Evolutionary conservation across 2,329 filamentous ascomycete genomes (phyloP), one percentile per base, ranked within the genome.

Genomic region (Seiridium cupressi): DNA sequence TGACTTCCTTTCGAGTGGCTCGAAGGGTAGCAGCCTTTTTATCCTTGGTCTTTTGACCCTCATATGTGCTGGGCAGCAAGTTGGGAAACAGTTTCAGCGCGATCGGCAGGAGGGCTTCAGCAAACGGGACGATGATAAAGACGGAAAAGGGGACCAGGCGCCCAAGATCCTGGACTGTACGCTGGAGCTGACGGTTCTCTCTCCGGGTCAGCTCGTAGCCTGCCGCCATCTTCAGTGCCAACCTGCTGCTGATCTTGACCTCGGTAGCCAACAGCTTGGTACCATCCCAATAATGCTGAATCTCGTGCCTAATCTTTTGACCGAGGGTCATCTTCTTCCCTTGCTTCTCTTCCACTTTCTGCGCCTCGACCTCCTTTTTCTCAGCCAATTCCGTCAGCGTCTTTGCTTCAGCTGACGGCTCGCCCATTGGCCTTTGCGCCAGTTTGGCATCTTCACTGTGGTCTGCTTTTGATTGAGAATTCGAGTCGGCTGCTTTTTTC

Each of bases 51-150:
- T 91, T 92, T 73, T 96, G 90, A 36, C 87, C 93, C 77, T 99
- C 95, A 74, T 96, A 99, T 34, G 95, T 99, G 81, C 93, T 97
- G 54, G 95, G 95, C 57, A 99, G 88, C 77, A 99, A 84, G 77
- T 98, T 98, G 74, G 95, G 95, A 86, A 99, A 99, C 51, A 99
- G 80, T 78, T 91, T 96, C 55, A 99, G 84, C 6, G 94, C 95
- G 51, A 99, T 83, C 1, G 95, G 95, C 31, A 98, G 86, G 49
- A 99, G 84, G 42, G 97, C 82, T 79, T 99, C 95, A 61, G 93
- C 95, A 66, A 99, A 96, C 1, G 95, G 95, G 44, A 99, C 93
- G 66, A 99, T 94, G 69, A 99, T 85, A 76, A 99, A 99, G 67
- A 97, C 90, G 6, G 93, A 96, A 76, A 99, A 99, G 13, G 95